Evolutionary conservation across 2,329 filamentous ascomycete genomes (phyloP), one percentile per base, ranked within the genome.

Genomic region (Epichloe sibirici): DNA sequence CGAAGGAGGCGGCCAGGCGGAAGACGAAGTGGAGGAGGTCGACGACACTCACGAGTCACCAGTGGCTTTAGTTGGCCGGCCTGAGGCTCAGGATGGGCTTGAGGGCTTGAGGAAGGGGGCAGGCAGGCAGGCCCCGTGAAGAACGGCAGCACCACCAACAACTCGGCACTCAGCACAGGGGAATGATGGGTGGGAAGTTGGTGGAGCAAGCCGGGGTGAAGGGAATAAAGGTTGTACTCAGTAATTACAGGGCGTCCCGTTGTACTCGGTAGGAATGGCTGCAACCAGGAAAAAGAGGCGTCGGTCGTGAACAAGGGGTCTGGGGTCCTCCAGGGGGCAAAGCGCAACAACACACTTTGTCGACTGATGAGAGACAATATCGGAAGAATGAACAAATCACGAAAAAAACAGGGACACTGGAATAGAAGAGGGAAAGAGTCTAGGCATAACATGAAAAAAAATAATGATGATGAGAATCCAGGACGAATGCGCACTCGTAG

Each of bases 1-100:
- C 56, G 51, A 53, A 55, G 51, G 50, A 51, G 51, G 43, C 52
- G 52, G 51, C 53, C 48, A 47, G 52, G 50, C 42, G 50, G 53
- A 50, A 54, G 28, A 31, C 28, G 28, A 53, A 48, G 42, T 35
- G 39, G 37, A 45, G 45, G 52, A 56, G 55, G 57, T 63, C 43
- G 56, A 53, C 49, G 48, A 50, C 35, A 50, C n/a, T 40, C 34
- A 46, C 53, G 53, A 17, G 17, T 17, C 17, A 17, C 8, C 8
- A 11, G 28, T 31, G 51, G 53, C 51, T 54, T 21, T 21, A 21
- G 17, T 21, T 56, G 53, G 51, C 40, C 48, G 46, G 49, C 45
- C 48, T 53, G 51, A 53, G 51, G 49, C 51, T 51, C 47, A 28
- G 43, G 12, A 31, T 11, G 23, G 35, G 44, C 51, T 50, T 17